phyloP scores from a whole-genome alignment of 2,329 filamentous ascomycete species.

The Alternaria burnsii region DNA sequence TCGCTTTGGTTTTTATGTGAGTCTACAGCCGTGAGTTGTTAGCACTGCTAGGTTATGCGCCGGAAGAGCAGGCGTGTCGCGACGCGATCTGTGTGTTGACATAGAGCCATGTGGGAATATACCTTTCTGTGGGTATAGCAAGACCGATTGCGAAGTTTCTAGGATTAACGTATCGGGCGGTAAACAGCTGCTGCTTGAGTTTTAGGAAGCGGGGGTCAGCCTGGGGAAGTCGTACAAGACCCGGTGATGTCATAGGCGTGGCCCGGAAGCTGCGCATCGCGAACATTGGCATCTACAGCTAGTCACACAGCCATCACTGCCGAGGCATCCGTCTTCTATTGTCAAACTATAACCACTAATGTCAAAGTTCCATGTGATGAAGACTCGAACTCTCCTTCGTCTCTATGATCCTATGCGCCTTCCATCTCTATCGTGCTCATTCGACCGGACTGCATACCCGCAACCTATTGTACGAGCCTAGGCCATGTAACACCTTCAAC shows the following conservation, averaged over 20 bases:
- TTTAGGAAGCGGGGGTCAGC: slow-evolving; percentile 24
- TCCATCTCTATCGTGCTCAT: background rate
- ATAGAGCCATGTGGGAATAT: slow-evolving; percentile 3
- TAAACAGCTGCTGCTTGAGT: slow-evolving; percentile 28
- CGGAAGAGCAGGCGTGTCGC: slow-evolving; percentile 23
- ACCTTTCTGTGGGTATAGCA: slow-evolving; percentile 17
- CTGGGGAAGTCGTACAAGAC: slow-evolving; percentile 22
- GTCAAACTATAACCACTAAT: background rate
- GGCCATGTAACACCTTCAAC: background rate
- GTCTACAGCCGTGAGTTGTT: slow-evolving; percentile 28
- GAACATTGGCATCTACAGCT: slow-evolving; percentile 4
- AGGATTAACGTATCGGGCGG: slow-evolving; percentile 22
- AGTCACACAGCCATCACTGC: slow-evolving; percentile 7
- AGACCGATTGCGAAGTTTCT: background rate
- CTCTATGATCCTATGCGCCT: background rate
- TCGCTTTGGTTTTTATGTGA: slow-evolving; percentile 25
- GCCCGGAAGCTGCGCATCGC: slow-evolving; percentile 26
- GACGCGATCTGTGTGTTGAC: background rate
- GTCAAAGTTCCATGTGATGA: background rate
- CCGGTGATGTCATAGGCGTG: slow-evolving; percentile 32
- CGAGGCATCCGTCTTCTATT: slow-evolving; percentile 5
- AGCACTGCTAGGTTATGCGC: slow-evolving; percentile 24
- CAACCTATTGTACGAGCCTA: background rate
- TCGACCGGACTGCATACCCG: background rate
- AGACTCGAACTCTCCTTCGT: background rate